A percentile compares a stretch with the other conserved stretches of the same genome.
phyloP scores from a whole-genome alignment of 768 basidiomycete genomes.

The Mycena filopes region DNA sequence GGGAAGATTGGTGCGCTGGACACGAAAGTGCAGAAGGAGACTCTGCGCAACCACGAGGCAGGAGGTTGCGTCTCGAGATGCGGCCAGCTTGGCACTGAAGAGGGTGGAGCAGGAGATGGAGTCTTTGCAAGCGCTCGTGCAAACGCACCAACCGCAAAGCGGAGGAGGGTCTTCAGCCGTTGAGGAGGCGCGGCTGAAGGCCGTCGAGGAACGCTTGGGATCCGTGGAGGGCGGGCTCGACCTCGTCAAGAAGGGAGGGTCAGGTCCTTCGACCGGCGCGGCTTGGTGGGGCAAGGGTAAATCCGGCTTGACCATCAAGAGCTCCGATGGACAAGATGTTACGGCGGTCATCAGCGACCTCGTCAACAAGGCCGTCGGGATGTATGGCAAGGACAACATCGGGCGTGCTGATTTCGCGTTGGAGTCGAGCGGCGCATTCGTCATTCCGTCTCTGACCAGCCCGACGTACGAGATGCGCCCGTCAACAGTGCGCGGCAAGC shows the following conservation, averaged over 20 bases:
- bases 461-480: conserved; percentile 78
- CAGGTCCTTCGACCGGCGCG: conserved; percentile 47
- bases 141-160: conserved; percentile 39
- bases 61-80: conserved; percentile 59
- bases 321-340: conserved; percentile 77
- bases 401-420: conserved; percentile 88
- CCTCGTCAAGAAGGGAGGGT: conserved; percentile 23
- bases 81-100: conserved; percentile 56
- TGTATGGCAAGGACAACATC: conserved; percentile 79
- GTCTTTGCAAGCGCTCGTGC: conserved; percentile 55
- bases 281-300: conserved; percentile 80
- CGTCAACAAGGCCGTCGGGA: conserved; percentile 79
- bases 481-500: conserved; percentile 54
- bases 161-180: conserved; percentile 48
- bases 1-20: conserved; percentile 69
- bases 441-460: conserved; percentile 87
- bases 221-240: conserved; percentile 47
- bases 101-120: conserved; percentile 68
- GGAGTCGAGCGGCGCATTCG: conserved; percentile 80
- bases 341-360: conserved; percentile 77
- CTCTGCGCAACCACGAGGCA: conserved; percentile 58
- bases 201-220: conserved; percentile 72
- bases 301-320: conserved; percentile 70
- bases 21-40: conserved; percentile 51
- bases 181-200: conserved; percentile 64